Evolutionary conservation across 2,329 filamentous ascomycete species (phyloP).

Genomic region (Drechslera avenae): DNA sequence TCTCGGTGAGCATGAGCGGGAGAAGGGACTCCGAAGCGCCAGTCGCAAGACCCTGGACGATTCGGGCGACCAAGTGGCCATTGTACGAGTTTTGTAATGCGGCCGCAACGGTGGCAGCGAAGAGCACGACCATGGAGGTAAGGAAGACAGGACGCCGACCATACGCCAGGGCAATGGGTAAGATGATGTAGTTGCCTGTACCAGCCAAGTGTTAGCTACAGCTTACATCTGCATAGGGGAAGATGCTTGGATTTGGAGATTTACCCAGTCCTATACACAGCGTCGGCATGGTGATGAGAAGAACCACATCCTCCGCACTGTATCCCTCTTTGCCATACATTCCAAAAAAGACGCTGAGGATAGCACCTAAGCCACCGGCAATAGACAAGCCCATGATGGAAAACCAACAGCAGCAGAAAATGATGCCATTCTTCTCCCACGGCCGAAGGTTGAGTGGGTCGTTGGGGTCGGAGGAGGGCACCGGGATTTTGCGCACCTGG

Average conservation of each 20-base stretch:
- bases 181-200: neutral
- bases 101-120: neutral
- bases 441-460: neutral
- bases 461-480: neutral
- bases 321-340: neutral
- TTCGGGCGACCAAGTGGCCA: neutral
- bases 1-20: conserved; percentile 1
- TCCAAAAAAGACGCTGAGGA: neutral
- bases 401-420: conserved; percentile 4
- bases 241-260: too few relatives aligned
- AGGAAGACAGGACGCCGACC: conserved; percentile 4
- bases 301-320: neutral
- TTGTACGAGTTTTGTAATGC: neutral
- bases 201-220: too few relatives aligned
- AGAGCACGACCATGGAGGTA: neutral
- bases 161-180: neutral
- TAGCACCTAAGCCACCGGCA: neutral
- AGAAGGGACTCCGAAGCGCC: conserved; percentile 2
- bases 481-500: neutral
- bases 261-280: neutral
- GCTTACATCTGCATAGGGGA: too few relatives aligned
- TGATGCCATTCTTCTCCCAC: neutral
- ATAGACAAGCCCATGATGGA: conserved; percentile 1
- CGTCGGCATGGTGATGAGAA: neutral
- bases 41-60: conserved; percentile 1